phyloP scores from a whole-genome alignment of 257 asterid genomes.

The Nicotiana paniculata region DNA sequence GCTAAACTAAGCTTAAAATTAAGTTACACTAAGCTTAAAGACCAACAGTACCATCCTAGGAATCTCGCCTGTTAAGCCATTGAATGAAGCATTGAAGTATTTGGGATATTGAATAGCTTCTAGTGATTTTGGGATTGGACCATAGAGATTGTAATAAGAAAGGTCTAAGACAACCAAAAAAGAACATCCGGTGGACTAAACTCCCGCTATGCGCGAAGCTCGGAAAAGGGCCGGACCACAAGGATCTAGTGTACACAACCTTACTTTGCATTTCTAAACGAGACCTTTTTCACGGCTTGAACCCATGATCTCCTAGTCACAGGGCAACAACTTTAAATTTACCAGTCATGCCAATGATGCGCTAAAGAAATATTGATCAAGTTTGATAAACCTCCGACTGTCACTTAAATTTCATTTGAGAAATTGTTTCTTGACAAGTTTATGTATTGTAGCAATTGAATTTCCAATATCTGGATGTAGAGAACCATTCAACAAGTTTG shows the following conservation, averaged over 20 bases:
- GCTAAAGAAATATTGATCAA: constrained; percentile 14
- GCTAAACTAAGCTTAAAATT: no score
- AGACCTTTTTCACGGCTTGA: no score
- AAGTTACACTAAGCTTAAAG: no score
- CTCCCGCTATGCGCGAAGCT: no score
- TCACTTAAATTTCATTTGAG: constrained; percentile 11
- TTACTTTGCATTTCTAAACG: no score
- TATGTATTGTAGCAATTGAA: background rate
- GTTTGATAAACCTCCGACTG: constrained; percentile 3
- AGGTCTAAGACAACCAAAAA: constrained; percentile 18
- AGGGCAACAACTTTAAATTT: no score
- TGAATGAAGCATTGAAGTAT: constrained; percentile 25
- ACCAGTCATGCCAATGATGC: background rate
- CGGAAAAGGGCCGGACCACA: no score
- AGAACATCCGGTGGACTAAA: no score
- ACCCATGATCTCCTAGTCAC: no score
- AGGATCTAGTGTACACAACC: no score
- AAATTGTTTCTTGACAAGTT: constrained; percentile 20
- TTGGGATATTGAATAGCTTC: constrained; percentile 14
- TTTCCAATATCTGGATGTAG: constrained; percentile 15
- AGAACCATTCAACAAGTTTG: constrained; percentile 14
- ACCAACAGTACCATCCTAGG: constrained; percentile 1
- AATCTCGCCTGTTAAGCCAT: constrained; percentile 18
- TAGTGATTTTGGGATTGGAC: constrained; percentile 23
- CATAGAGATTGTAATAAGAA: constrained; percentile 22